Evolutionary conservation across 148 eudicot genomes (phyloP), one percentile per base, ranked within the genome.

Genomic region (Rhododendron ferrugineum): DNA sequence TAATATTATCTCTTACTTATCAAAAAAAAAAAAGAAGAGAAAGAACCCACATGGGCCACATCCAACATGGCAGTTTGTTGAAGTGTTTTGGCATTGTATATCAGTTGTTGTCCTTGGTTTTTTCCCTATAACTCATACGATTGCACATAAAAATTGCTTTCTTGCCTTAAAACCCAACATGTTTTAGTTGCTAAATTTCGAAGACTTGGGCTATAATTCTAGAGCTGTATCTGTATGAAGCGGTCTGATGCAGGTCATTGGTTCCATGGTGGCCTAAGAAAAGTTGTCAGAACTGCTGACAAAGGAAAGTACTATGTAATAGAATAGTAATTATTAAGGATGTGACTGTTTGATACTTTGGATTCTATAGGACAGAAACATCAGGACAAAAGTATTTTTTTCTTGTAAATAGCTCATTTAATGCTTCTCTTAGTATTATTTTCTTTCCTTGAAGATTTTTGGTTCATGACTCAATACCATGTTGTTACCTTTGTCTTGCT

Each of bases 401-500:
- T 66, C 15, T 7, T 42, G 32, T 23, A 36, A 15, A 42, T 64
- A 26, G 23, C 14, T 9, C 32, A 64, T 64, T 64, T 64, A 26
- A 64, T 64, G 32, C 32, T n/a, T 64, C 30, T 64, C 14, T 64
- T 26, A 26, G 32, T 64, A 64, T 6, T 50, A 14, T 20, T 28
- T 26, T 54, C 40, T 82, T 74, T 78, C 5, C 36, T 46, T 37
- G 22, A 84, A 78, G 47, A 2, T 58, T 64, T 76, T 22, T 73
- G 32, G 11, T 79, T 42, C 64, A n/a, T 85, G 70, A 77, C 36
- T 50, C 74, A 50, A 84, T 56, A 54, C 47, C 22, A 74, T 84
- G 37, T 83, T 88, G 84, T 86, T 87, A 49, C 82, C 18, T 82
- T 88, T 78, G 56, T 82, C 83, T 89, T 81, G 88, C 77, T 76